Conservation (phyloP, 2,329 filamentous ascomycete genomes). For the Alternaria sp. region DNA sequence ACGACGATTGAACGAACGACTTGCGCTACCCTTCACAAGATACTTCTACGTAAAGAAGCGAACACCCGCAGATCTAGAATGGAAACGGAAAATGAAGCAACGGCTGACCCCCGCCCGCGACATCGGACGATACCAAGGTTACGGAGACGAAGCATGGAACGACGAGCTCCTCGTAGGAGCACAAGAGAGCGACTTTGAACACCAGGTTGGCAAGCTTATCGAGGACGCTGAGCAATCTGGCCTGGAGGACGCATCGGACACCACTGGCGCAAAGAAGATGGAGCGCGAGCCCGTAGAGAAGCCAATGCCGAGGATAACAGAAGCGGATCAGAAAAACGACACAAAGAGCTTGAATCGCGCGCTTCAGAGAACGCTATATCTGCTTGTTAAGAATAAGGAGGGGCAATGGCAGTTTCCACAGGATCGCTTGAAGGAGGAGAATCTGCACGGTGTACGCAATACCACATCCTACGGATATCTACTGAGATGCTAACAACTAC, state of each 20-base stretch:
- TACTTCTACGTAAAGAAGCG: conserved; percentile 96
- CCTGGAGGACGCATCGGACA: conserved; percentile 48
- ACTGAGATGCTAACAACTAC: conserved; percentile 18
- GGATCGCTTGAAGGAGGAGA: conserved; percentile 74
- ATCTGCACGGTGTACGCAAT: conserved; percentile 76
- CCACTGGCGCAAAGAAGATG: conserved; percentile 35
- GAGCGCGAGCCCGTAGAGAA: conserved; percentile 72
- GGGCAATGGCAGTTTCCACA: conserved; percentile 84
- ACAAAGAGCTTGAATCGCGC: conserved; percentile 77
- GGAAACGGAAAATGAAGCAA: conserved; percentile 83
- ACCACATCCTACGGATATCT: not conserved
- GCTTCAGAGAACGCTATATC: conserved; percentile 82
- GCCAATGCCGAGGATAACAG: conserved; percentile 73
- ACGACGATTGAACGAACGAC: conserved; percentile 91
- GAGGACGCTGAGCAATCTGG: conserved; percentile 72
- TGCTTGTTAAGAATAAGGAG: conserved; percentile 77
- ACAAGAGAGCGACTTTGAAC: conserved; percentile 67
- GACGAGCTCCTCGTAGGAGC: conserved; percentile 86
- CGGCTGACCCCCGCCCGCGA: conserved; percentile 81
- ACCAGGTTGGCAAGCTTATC: conserved; percentile 72
- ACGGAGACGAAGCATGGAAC: conserved; percentile 79
- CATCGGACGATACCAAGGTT: conserved; percentile 82
- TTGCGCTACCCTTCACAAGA: conserved; percentile 83
- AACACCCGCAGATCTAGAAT: conserved; percentile 83
- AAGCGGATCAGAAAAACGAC: conserved; percentile 80